phyloP scores from a whole-genome alignment of 164 flowering plant genomes.

The Cinnamomum micranthum region DNA sequence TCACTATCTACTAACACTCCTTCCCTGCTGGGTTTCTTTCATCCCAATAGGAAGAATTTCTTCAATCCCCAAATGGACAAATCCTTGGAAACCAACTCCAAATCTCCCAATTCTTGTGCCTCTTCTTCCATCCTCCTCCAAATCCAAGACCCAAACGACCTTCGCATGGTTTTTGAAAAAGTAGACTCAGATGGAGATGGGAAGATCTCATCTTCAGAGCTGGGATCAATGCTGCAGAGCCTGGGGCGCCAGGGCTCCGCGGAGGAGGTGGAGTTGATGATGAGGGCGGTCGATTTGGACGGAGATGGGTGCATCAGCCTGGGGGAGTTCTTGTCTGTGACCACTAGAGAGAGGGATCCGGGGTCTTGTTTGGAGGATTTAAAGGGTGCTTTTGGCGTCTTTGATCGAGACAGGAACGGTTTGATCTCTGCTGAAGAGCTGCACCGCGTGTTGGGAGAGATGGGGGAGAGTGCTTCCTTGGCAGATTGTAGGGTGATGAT shows the following conservation, averaged over 20 bases:
- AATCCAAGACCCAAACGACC: background rate
- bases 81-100: background rate
- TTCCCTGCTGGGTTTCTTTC: background rate
- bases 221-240: background rate
- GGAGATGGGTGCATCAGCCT: background rate
- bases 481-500: conserved; percentile 5
- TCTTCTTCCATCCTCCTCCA: background rate
- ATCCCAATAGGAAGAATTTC: background rate
- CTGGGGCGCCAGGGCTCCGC: background rate
- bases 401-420: conserved; percentile 7
- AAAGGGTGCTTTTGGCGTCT: background rate
- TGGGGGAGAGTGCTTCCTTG: conserved; percentile 4
- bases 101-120: background rate
- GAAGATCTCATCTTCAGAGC: conserved; percentile 1
- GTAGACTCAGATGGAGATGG: background rate
- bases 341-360: background rate
- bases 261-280: background rate
- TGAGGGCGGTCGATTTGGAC: background rate
- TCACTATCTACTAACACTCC: no score
- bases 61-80: background rate
- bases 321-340: conserved; percentile 1
- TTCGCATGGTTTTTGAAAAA: background rate
- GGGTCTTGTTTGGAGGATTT: conserved; percentile 3
- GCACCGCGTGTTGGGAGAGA: background rate
- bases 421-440: conserved; percentile 4